A percentile compares a stretch with the other conserved stretches of the same genome.
Evolutionary conservation across 148 eudicot genomes (phyloP).

Genomic region (Rheum nobile): DNA sequence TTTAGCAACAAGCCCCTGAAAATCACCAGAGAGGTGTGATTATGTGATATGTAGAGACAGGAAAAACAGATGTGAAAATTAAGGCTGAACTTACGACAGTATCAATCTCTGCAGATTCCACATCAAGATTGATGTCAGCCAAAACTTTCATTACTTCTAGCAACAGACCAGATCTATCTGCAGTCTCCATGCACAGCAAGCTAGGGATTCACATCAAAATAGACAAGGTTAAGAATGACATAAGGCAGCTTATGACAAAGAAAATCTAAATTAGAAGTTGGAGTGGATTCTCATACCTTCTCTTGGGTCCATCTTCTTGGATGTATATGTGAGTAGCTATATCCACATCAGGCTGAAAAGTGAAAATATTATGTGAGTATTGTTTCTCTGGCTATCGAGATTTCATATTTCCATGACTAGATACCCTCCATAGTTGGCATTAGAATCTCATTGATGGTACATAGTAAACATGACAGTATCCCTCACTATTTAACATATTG

Average conservation of each 20-base stretch:
- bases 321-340: conserved; percentile 79
- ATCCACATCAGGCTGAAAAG: conserved; percentile 69
- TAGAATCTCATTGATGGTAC: not conserved
- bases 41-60: not conserved
- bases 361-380: not conserved
- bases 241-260: not conserved
- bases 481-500: not conserved
- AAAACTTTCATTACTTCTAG: conserved; percentile 73
- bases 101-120: conserved; percentile 92
- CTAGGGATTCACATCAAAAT: conserved; percentile 27
- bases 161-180: conserved; percentile 83
- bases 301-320: conserved; percentile 81
- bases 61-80: conserved; percentile 4
- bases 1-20: conserved; percentile 89
- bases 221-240: not conserved
- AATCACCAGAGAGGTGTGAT: not conserved
- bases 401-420: not conserved
- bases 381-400: not conserved
- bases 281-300: conserved; percentile 43
- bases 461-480: not conserved
- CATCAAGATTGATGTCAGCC: conserved; percentile 63
- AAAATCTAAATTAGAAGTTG: not conserved
- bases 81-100: conserved; percentile 49
- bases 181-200: conserved; percentile 85
- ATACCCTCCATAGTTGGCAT: not conserved